These are phyloP conservation scores for Solanum habrochaites DNA, from an alignment of 257 asterid species.

Conservation along the genomic window DNA sequence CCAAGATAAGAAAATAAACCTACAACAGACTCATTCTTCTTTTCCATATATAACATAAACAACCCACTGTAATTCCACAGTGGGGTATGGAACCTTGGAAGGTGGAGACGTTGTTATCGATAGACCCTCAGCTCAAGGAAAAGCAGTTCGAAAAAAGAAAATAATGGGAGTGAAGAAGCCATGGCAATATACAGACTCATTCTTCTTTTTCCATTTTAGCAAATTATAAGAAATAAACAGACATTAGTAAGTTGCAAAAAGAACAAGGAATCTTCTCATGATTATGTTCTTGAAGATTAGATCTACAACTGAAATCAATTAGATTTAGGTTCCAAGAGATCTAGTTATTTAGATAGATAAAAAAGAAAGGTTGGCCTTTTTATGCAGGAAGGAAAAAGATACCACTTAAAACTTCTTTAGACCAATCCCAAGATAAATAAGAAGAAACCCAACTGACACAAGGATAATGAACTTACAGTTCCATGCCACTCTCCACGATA, in stretches of 20 bases:
- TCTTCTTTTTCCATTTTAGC: neutral
- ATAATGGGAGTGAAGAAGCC: neutral
- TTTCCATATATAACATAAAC: neutral
- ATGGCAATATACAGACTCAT: neutral
- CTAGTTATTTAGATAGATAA: neutral
- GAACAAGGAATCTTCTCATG: neutral
- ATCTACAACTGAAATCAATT: neutral
- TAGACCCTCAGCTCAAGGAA: neutral
- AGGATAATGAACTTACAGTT: slow-evolving; percentile 63
- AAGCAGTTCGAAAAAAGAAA: neutral
- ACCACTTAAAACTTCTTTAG: neutral
- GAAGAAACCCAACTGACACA: neutral
- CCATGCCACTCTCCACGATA: slow-evolving; percentile 98
- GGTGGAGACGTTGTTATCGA: neutral
- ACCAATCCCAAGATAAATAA: neutral
- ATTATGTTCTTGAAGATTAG: neutral
- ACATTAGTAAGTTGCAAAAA: neutral
- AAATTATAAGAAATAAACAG: neutral
- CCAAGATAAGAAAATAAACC: neutral
- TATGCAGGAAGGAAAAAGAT: neutral
- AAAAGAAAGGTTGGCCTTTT: neutral
- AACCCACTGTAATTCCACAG: neutral
- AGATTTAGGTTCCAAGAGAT: neutral
- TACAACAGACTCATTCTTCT: neutral
- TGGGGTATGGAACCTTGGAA: neutral